phyloP scores from a whole-genome alignment of 1,284 basidiomycete genomes.

The Ustilago curta region DNA sequence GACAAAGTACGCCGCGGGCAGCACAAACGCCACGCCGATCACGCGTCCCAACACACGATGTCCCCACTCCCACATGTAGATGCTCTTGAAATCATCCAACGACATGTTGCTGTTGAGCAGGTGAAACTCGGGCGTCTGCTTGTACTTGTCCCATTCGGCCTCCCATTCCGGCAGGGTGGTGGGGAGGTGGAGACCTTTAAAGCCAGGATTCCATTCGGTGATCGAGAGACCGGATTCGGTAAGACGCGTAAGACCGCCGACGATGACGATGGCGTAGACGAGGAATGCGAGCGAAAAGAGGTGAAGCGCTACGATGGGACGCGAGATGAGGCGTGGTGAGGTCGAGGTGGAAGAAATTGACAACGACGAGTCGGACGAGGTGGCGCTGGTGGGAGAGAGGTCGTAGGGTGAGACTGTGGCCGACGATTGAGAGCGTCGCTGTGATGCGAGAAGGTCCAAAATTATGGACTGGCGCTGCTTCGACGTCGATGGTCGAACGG shows the following conservation, averaged over 20 bases:
- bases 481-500: neutral
- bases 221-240: constrained; percentile 98
- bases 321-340: constrained; percentile 72
- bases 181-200: constrained; percentile 90
- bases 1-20: constrained; percentile 62
- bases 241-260: constrained; percentile 94
- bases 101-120: constrained; percentile 85
- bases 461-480: neutral
- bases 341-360: neutral
- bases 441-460: neutral
- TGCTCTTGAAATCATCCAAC: constrained; percentile 91
- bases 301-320: constrained; percentile 81
- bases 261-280: constrained; percentile 90
- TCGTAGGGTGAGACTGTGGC: constrained; percentile 1
- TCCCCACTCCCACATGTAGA: constrained; percentile 99
- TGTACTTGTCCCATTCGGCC: constrained; percentile 94
- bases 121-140: constrained; percentile 87
- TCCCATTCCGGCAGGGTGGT: constrained; percentile 83
- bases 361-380: neutral
- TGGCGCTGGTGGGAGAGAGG: constrained; percentile 4
- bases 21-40: constrained; percentile 76
- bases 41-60: constrained; percentile 93
- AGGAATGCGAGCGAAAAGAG: constrained; percentile 84
- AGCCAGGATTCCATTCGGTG: constrained; percentile 91
- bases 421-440: constrained; percentile 28